Conservation (phyloP, 169 alveolate species). For the Haemoproteus tartakovskyi region DNA sequence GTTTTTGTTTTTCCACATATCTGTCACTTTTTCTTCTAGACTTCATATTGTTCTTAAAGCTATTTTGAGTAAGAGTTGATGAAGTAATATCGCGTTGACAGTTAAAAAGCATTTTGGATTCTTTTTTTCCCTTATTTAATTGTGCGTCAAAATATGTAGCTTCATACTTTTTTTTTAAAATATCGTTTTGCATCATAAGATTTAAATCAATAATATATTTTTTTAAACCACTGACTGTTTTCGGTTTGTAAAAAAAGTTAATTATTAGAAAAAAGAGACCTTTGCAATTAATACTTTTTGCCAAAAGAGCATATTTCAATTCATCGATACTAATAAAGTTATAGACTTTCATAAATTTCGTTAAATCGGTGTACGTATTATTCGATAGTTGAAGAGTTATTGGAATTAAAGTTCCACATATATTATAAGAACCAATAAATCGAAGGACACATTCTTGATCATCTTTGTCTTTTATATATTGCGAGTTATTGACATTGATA, state of each 20-base stretch:
- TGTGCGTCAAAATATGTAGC: too few relatives aligned
- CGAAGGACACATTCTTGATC: constrained; percentile 53
- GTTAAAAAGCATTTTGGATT: too few relatives aligned
- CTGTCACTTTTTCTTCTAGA: too few relatives aligned
- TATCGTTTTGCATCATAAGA: constrained; percentile 33
- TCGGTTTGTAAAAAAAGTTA: constrained; percentile 75
- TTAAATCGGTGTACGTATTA: constrained; percentile 29
- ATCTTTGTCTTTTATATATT: constrained; percentile 30
- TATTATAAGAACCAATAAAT: constrained; percentile 46
- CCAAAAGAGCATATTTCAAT: constrained; percentile 71
- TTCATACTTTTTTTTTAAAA: constrained; percentile 13
- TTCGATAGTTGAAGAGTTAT: constrained; percentile 39
- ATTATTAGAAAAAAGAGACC: constrained; percentile 74
- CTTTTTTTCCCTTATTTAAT: too few relatives aligned
- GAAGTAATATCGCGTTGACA: too few relatives aligned
- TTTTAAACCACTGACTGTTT: constrained; percentile 56
- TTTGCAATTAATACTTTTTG: constrained; percentile 72
- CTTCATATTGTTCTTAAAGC: too few relatives aligned
- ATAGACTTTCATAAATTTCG: constrained; percentile 48
- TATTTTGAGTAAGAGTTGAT: too few relatives aligned
- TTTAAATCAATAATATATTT: constrained; percentile 42
- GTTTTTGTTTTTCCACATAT: too few relatives aligned
- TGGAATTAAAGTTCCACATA: constrained; percentile 32
- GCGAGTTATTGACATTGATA: constrained; percentile 33
- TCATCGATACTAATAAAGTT: constrained; percentile 66